Evolutionary conservation across 352 stramenopile species (phyloP), one percentile per base, ranked within the genome.

Genomic region (Phytophthora syringae): DNA sequence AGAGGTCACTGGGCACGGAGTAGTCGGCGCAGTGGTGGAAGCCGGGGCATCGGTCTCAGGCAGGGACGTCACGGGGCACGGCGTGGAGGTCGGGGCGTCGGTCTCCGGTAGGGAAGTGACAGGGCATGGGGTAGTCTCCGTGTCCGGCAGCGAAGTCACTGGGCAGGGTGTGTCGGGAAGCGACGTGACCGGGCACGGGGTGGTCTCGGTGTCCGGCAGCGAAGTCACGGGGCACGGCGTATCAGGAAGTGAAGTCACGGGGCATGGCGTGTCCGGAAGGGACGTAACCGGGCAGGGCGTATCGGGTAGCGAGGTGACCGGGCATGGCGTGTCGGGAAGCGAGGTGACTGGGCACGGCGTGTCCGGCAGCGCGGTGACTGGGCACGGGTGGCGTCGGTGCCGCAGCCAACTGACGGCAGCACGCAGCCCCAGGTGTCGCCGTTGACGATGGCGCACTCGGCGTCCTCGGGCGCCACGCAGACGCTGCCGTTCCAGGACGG

Each of bases 401-500:
- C 64, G 40, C 64, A 72, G 6, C 64, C 64, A 5, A 72, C 58
- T 2, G 64, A 72, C 58, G 57, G 57, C 13, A 72, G 47, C 34
- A 72, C 64, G 45, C 74, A 82, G 12, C 74, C 74, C 74, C 74
- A 82, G 1, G 71, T 66, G 40, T 58, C 52, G 3, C 59, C 56
- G 20, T 66, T 77, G 24, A 88, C 72, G 39, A 80, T 70, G 7
- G 64, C 47, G 44, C 79, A 90, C 55, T 74, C 52, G 6, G 75
- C 70, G 50, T 82, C 70, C 28, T 84, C 75, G 10, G 67, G 63
- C 0, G 70, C 64, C 13, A 79, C 52, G 27, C 78, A 87, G 15
- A 47, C 25, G 32, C 51, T 70, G 45, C 69, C 70, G 45, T 88
- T 70, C 59, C 64, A 89, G 13, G 76, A 82, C 22, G 76, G 64